Conservation (phyloP, 495 filamentous ascomycete species). For the Podospora pseudoanserina region DNA sequence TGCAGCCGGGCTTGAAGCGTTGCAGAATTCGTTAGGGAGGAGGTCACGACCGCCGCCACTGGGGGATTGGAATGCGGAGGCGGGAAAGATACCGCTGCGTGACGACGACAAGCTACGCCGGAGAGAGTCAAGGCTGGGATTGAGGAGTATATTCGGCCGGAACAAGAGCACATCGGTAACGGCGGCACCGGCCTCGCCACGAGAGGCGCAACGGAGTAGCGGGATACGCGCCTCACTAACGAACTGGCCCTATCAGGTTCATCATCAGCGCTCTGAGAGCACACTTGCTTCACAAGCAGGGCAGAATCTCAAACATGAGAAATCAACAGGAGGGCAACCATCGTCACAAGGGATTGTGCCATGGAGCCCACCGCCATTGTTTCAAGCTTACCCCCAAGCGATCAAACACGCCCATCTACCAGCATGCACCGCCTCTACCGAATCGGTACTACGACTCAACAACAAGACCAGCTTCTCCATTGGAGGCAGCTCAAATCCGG, state of each 20-base stretch:
- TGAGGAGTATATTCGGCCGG: constrained; percentile 47
- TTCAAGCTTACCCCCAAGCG: constrained; percentile 87
- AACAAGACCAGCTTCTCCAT: constrained; percentile 45
- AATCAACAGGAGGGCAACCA: constrained; percentile 26
- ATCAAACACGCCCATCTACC: constrained; percentile 53
- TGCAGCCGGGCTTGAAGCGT: constrained; percentile 22
- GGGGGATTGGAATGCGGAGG: constrained; percentile 15
- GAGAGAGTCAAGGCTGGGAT: constrained; percentile 48
- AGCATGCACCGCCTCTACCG: constrained; percentile 50
- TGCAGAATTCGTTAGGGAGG: constrained; percentile 18
- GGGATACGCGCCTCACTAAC: constrained; percentile 43
- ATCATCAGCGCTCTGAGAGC: constrained; percentile 38
- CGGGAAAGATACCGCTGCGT: constrained; percentile 26
- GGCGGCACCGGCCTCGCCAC: constrained; percentile 18
- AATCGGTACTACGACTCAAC: constrained; percentile 60
- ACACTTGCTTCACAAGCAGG: constrained; percentile 27
- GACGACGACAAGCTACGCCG: constrained; percentile 32
- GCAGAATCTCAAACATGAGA: constrained; percentile 36
- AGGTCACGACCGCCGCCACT: constrained; percentile 28
- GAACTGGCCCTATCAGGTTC: constrained; percentile 39
- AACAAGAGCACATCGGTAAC: constrained; percentile 32
- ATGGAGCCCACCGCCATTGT: constrained; percentile 81
- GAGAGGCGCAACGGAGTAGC: constrained; percentile 27
- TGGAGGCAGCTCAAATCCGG: constrained; percentile 36
- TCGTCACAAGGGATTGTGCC: constrained; percentile 27